Percentiles rank a stretch among this genome's conserved stretches.
Conservation (phyloP, 306 rosid genomes). For the Canavalia gladiata region DNA sequence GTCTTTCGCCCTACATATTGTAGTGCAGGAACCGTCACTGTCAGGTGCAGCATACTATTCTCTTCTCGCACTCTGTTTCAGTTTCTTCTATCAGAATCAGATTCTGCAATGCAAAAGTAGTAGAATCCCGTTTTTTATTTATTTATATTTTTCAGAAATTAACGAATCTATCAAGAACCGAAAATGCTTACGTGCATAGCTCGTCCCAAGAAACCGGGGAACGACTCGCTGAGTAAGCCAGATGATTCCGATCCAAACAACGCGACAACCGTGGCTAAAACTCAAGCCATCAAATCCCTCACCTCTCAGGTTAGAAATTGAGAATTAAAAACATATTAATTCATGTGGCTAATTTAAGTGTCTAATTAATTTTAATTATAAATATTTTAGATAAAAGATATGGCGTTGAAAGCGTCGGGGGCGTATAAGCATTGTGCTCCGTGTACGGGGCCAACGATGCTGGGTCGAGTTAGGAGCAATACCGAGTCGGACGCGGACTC, state of each 20-base stretch:
- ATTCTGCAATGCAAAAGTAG: slow-evolving; percentile 30
- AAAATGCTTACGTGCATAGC: slow-evolving; percentile 94
- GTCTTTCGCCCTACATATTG: background rate
- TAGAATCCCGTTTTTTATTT: background rate
- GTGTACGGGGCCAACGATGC: slow-evolving; percentile 71
- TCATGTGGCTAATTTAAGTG: background rate
- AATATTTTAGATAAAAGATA: slow-evolving; percentile 73
- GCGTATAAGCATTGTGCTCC: slow-evolving; percentile 84
- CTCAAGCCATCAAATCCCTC: slow-evolving; percentile 77
- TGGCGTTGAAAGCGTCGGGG: slow-evolving; percentile 96
- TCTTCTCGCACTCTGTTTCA: slow-evolving; percentile 21
- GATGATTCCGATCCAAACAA: slow-evolving; percentile 69
- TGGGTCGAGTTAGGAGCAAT: slow-evolving; percentile 51
- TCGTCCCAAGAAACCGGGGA: slow-evolving; percentile 86
- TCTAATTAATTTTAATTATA: no score
- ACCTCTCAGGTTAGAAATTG: slow-evolving; percentile 71
- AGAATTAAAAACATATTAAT: background rate
- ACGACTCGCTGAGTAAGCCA: slow-evolving; percentile 65
- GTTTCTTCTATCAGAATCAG: background rate
- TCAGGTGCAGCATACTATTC: slow-evolving; percentile 9
- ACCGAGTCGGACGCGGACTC: slow-evolving; percentile 80
- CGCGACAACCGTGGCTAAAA: slow-evolving; percentile 52
- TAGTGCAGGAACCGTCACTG: slow-evolving; percentile 4
- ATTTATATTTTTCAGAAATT: slow-evolving; percentile 4
- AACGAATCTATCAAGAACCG: slow-evolving; percentile 3